A percentile compares a stretch with the other conserved stretches of the same genome.
Evolutionary conservation across 768 basidiomycete genomes (phyloP).

Genomic region (Pholiota conissans): DNA sequence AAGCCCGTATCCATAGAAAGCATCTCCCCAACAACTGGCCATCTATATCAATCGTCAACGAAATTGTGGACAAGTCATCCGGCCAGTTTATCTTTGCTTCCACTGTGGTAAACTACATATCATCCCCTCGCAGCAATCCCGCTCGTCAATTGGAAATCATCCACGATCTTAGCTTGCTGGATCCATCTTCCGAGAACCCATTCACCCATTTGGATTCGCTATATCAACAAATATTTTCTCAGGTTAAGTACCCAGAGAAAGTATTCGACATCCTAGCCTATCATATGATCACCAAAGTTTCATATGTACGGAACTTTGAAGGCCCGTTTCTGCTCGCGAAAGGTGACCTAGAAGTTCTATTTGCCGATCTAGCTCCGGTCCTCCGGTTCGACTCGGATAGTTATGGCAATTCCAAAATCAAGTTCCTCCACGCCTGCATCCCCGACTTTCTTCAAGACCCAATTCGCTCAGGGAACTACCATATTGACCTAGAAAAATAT

Average conservation of each 20-base stretch:
- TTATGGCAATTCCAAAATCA: background rate
- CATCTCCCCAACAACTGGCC: background rate
- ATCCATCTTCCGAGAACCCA: background rate
- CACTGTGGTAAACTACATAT: background rate
- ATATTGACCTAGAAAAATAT: background rate
- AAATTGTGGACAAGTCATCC: background rate
- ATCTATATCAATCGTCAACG: background rate
- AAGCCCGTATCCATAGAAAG: background rate
- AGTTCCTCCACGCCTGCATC: background rate
- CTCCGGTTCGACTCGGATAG: background rate
- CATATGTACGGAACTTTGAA: too few relatives aligned
- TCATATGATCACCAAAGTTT: background rate
- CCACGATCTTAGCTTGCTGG: background rate
- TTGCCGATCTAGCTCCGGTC: too few relatives aligned
- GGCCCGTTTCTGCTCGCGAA: background rate
- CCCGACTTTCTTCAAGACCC: background rate
- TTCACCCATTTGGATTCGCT: background rate
- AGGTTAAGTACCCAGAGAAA: background rate
- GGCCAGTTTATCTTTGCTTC: constrained; percentile 7
- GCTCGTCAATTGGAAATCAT: background rate
- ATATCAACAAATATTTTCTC: constrained; percentile 1
- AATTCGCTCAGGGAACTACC: background rate
- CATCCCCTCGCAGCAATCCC: background rate
- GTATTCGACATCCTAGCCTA: background rate
- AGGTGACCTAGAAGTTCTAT: background rate